Conservation (phyloP, 1,284 basidiomycete genomes). For the Neolentinus lepideus region DNA sequence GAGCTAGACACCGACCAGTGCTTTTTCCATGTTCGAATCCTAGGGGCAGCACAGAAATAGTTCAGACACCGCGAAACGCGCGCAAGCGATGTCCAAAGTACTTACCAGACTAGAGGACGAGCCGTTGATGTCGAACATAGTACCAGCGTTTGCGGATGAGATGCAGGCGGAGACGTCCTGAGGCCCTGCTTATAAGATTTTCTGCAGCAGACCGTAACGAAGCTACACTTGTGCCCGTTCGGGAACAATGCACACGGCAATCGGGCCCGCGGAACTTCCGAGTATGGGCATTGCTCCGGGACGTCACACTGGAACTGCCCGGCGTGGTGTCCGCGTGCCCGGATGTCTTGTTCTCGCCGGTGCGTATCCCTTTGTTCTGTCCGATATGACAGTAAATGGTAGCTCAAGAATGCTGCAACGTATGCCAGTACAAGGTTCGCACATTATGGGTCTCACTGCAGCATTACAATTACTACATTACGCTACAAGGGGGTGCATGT, state of each 20-base stretch:
- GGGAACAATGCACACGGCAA: background rate
- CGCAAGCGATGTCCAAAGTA: background rate
- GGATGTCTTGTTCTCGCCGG: background rate
- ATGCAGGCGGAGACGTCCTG: background rate
- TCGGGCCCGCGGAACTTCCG: background rate
- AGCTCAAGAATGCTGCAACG: no score
- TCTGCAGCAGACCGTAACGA: background rate
- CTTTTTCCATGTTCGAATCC: background rate
- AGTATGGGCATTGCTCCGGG: background rate
- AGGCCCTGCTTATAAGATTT: background rate
- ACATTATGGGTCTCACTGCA: no score
- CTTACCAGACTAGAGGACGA: background rate
- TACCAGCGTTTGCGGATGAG: background rate
- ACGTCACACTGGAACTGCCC: no score
- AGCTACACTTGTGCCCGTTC: background rate
- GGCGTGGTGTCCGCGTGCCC: background rate
- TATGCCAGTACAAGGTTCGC: no score
- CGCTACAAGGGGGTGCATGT: no score
- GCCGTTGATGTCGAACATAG: background rate
- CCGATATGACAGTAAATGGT: no score
- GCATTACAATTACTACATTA: no score
- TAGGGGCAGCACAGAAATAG: background rate
- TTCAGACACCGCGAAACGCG: background rate
- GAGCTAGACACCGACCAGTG: background rate
- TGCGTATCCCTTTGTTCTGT: background rate